phyloP scores from a whole-genome alignment of 805 yeast species.

The Wickerhamomyces kurtzmanii region DNA sequence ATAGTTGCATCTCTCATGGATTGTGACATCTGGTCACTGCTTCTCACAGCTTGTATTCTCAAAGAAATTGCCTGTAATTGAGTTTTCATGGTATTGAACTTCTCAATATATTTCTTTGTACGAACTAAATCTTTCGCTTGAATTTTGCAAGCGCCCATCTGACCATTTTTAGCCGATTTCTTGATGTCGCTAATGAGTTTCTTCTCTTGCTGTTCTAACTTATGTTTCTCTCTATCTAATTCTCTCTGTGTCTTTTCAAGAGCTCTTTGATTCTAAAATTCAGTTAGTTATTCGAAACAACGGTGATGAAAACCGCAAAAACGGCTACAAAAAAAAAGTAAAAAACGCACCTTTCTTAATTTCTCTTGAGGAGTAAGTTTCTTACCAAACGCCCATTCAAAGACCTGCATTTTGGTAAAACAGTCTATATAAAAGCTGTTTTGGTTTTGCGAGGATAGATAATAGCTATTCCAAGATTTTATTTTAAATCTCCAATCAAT shows the following conservation, averaged over 20 bases:
- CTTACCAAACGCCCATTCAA: constrained; percentile 96
- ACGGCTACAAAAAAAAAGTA: background rate
- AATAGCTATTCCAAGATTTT: too few species aligned
- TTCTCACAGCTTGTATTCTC: constrained; percentile 83
- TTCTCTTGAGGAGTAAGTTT: constrained; percentile 90
- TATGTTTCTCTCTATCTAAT: constrained; percentile 75
- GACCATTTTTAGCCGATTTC: constrained; percentile 85
- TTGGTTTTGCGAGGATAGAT: too few species aligned
- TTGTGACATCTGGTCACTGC: constrained; percentile 90
- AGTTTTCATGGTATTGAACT: constrained; percentile 90
- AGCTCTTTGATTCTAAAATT: constrained; percentile 73
- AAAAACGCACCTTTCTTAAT: constrained; percentile 51
- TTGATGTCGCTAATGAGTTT: constrained; percentile 78
- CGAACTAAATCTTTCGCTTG: constrained; percentile 94
- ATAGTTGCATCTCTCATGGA: constrained; percentile 93
- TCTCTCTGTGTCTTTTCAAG: constrained; percentile 92
- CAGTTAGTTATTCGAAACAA: background rate
- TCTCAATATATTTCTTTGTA: constrained; percentile 70
- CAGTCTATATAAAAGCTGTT: too few species aligned
- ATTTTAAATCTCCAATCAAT: too few species aligned
- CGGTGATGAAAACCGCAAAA: background rate
- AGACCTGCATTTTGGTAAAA: constrained; percentile 39
- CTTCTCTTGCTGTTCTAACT: constrained; percentile 88
- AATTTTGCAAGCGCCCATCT: constrained; percentile 79
- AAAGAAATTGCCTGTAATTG: constrained; percentile 92